Evolutionary conservation across 352 stramenopile genomes (phyloP).

Genomic region (Proteromonas lacertae): DNA sequence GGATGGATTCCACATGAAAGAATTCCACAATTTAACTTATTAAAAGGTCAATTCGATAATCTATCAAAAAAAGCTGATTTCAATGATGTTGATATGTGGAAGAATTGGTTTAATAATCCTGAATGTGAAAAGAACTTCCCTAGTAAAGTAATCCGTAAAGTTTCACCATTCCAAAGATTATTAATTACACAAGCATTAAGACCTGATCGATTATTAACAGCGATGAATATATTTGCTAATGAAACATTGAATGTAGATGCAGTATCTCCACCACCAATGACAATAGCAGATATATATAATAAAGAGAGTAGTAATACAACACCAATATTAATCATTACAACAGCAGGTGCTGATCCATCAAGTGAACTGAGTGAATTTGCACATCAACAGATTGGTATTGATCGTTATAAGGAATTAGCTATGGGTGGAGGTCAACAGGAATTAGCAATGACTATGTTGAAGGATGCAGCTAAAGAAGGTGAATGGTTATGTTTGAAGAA

Average conservation of each 20-base stretch:
- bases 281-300: slow-evolving; percentile 5
- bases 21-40: slow-evolving; percentile 29
- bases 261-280: slow-evolving; percentile 19
- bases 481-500: slow-evolving; percentile 81
- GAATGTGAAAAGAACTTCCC: slow-evolving; percentile 62
- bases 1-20: slow-evolving; percentile 29
- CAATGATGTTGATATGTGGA: slow-evolving; percentile 36
- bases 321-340: slow-evolving; percentile 54
- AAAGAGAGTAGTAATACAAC: slow-evolving; percentile 7
- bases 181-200: slow-evolving; percentile 53
- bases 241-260: slow-evolving; percentile 39
- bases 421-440: slow-evolving; percentile 73
- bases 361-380: slow-evolving; percentile 64
- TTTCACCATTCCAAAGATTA: slow-evolving; percentile 55
- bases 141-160: slow-evolving; percentile 11
- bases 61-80: slow-evolving; percentile 20
- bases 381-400: slow-evolving; percentile 26
- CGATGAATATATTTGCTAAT: slow-evolving; percentile 48
- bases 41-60: slow-evolving; percentile 15
- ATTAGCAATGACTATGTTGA: slow-evolving; percentile 36
- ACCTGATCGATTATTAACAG: slow-evolving; percentile 43
- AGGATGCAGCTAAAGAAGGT: slow-evolving; percentile 26
- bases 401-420: slow-evolving; percentile 54
- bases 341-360: slow-evolving; percentile 52
- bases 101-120: slow-evolving; percentile 34